Evolutionary conservation across 1,284 basidiomycete species (phyloP), one percentile per base, ranked within the genome.

Genomic region (Irpex sp.): DNA sequence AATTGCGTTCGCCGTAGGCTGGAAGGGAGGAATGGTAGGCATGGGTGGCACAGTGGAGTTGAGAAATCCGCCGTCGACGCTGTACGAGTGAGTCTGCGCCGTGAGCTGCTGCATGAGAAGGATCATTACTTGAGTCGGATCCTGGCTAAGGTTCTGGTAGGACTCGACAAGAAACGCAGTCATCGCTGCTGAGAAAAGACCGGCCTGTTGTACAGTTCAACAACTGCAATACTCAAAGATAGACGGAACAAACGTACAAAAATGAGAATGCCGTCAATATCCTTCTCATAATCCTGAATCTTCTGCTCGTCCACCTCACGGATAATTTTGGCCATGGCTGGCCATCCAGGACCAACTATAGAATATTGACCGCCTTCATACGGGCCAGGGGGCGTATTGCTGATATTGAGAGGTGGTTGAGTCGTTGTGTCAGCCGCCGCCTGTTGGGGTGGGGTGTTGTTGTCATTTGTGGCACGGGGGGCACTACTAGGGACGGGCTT

Each of bases 261-360:
- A 10, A 67, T 68, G 4, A 72, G 54, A 4, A 72, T 56, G 0
- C 68, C 67, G 32, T 72, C 71, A 38, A 72, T 67, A 38, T 72
- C 71, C n/a, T 72, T 68, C 63, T 70, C 67, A 45, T 60, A 67
- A 32, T 64, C 15, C 22, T 32, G 11, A 18, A 70, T 62, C 66
- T 67, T 68, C 13, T 66, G 67, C 59, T 66, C 67, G 24, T 71
- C 71, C n/a, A 66, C 13, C n/a, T 60, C 67, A 18, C 56, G 45
- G 13, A 71, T 43, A 2, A 63, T 66, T n/a, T 45, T 56, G 3
- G 67, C 64, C 63, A 71, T 65, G 9, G 63, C 27, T 5, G 27
- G 18, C 71, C 71, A 71, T 18, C 49, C 49, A 54, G 49, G n/a
- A 3, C 49, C 49, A 54, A 54, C 5, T 1, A 18, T 5, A 2